Evolutionary conservation across 345 rosid genomes (phyloP), one percentile per base, ranked within the genome.

Genomic region (Euphorbia lathyris): DNA sequence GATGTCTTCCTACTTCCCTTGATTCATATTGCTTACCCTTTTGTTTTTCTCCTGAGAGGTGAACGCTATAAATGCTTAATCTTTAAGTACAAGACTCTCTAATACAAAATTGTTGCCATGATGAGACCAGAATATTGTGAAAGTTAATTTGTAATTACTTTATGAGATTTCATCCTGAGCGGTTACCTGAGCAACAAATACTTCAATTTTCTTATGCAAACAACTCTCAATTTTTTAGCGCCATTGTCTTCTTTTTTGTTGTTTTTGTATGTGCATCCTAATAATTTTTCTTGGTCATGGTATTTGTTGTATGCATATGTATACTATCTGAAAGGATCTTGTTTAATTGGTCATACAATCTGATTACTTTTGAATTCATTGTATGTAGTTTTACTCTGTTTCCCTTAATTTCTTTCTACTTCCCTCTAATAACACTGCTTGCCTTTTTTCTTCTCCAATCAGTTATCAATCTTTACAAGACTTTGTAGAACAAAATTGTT

Each of bases 81-180:
- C n/a, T n/a, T n/a, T n/a, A n/a, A n/a, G 3, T 67, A 26, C 63
- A 55, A 22, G 22, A 17, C 42, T 67, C 17, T 34, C 30, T 1
- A 69, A 22, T 69, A 13, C 32, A 47, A 70, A 48, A 22, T 58
- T 9, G 70, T 47, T 59, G 70, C 66, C 11, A 14, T 58, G 60
- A 72, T 65, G 76, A 23, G 36, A 9, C 61, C 32, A 36, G 40
- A 66, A 65, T n/a, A 11, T 32, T 45, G 36, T 9, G 25, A 58
- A 65, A 58, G 66, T 52, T n/a, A 29, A 11, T 59, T 0, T 63
- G 13, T 25, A 60, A n/a, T 11, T 45, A 11, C 52, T 64, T 73
- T 59, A 57, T 73, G 51, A 66, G 59, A 36, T 47, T 57, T 22
- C 26, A 55, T 58, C 66, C 52, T 34, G 58, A 7, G 76, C 36